phyloP scores from a whole-genome alignment of 148 eudicot species.

The Fagopyrum esculentum region DNA sequence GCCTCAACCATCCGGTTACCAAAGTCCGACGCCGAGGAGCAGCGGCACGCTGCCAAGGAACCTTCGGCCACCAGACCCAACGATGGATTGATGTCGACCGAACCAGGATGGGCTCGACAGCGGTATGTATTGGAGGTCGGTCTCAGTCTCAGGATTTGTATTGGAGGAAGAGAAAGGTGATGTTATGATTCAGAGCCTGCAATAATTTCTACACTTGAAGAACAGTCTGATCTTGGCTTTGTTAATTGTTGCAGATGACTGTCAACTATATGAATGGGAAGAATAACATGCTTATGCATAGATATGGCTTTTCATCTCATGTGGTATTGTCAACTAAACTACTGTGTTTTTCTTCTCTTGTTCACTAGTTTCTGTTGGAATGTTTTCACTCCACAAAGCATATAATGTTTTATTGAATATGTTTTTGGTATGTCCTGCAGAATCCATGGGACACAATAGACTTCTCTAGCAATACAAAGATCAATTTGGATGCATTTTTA shows the following conservation, averaged over 20 bases:
- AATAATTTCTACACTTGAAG: background rate
- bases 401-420: background rate
- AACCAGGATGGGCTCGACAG: no score
- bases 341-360: background rate
- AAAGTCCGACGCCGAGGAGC: no score
- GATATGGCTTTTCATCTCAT: constrained; percentile 94
- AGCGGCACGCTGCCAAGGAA: no score
- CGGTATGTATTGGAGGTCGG: no score
- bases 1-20: no score
- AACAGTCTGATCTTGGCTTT: constrained; percentile 8
- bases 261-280: constrained; percentile 61
- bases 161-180: no score
- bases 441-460: constrained; percentile 96
- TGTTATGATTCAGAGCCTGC: background rate
- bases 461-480: constrained; percentile 62
- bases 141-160: no score
- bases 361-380: background rate
- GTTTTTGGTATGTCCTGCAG: constrained; percentile 29
- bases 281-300: constrained; percentile 71
- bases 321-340: constrained; percentile 46
- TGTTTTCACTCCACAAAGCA: background rate
- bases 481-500: constrained; percentile 90
- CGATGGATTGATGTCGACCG: no score
- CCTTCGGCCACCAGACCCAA: no score
- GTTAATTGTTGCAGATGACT: constrained; percentile 55